Base-by-base conservation (phyloP, 2,329 filamentous ascomycete genomes). In the Colletotrichum sp. region DNA sequence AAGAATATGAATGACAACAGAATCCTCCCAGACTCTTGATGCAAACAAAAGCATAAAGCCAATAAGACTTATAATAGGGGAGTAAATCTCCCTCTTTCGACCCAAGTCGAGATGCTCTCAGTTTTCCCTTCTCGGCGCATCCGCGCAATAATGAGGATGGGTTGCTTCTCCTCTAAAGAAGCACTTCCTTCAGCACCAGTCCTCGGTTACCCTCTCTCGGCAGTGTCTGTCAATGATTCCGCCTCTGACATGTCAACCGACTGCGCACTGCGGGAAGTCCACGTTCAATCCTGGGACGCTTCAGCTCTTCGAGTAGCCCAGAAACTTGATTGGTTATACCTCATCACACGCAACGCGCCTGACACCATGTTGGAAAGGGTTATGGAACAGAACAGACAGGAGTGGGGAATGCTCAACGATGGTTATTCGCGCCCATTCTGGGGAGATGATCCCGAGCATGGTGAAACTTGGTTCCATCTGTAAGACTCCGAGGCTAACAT, bases 41-140 rank as follows among this genome's bases (percentile, higher is more conserved):
- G 9, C 1, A n/a, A 2, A 49, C 1, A n/a, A n/a, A 49, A 2
- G 0, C 39, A 49, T 2, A 49, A n/a, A 49, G 18, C 4, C 18
- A 18, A n/a, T 0, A 2, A 0, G 18, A 0, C 3, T n/a, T 12
- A 44, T n/a, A 44, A 2, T 10, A 44, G 18, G 8, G 39, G 9
- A 6, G 8, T 1, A 0, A 44, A 9, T 0, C 9, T 12, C 18
- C 1, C 18, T 49, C 1, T n/a, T 0, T n/a, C 1, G 9, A 49
- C 3, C 18, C 18, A 49, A 49, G 0, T 6, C 5, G 39, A 49
- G 9, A 49, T 0, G 39, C 18, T n/a, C 18, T 12, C 39, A n/a
- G 0, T 0, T 44, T n/a, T 6, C 8, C 39, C 8, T 8, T 44
- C 18, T 44, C 18, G 18, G 39, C 39, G 9, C 18, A n/a, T n/a